phyloP scores from a whole-genome alignment of 305 asterid species.

The Solanum aculeatissimum region DNA sequence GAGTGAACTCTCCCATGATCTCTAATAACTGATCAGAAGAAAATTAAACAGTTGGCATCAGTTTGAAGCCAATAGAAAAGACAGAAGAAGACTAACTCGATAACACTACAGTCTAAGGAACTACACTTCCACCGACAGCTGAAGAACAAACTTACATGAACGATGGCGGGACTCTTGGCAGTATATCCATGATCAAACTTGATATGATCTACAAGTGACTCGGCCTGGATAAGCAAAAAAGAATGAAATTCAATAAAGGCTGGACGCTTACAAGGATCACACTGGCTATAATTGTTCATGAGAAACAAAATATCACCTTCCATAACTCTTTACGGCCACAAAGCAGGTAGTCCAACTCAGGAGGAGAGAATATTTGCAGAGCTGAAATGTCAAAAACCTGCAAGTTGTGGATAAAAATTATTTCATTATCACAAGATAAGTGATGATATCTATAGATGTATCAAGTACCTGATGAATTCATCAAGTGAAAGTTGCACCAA shows the following conservation, averaged over 20 bases:
- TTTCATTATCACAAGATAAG: not conserved
- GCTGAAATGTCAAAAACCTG: constrained; percentile 86
- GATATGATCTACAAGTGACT: constrained; percentile 80
- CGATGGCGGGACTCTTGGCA: constrained; percentile 86
- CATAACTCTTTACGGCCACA: constrained; percentile 98
- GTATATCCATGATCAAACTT: constrained; percentile 98
- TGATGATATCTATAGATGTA: not conserved
- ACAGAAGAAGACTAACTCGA: not conserved
- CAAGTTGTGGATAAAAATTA: not conserved
- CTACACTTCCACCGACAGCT: not conserved
- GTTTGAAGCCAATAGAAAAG: not conserved
- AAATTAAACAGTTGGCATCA: not conserved
- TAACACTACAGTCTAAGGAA: not conserved
- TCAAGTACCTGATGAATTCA: not conserved
- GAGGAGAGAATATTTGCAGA: constrained; percentile 85
- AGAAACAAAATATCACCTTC: constrained; percentile 49
- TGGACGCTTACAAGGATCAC: not conserved
- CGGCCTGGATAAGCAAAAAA: constrained; percentile 50
- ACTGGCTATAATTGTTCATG: not conserved
- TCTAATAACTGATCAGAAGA: constrained; percentile 58
- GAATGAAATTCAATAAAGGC: constrained; percentile 3
- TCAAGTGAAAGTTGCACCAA: not conserved
- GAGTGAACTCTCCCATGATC: constrained; percentile 91
- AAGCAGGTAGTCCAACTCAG: constrained; percentile 88
- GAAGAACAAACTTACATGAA: constrained; percentile 35